Base-by-base conservation (phyloP, 352 stramenopile genomes). In the Pythium folliculosum region DNA sequence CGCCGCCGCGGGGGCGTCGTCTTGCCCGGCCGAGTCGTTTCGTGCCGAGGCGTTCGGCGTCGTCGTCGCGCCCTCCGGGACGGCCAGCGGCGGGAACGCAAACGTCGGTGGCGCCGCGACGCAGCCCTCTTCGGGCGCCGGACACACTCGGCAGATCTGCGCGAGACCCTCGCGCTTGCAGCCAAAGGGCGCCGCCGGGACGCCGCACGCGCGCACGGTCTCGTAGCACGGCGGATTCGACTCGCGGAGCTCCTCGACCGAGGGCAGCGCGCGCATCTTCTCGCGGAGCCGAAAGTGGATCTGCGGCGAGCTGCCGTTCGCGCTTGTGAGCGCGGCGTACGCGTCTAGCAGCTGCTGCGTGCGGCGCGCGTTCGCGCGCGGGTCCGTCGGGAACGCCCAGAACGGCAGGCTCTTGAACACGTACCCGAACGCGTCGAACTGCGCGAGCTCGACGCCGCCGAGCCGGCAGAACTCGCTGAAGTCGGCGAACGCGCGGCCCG, bases 221-320 rank as follows among this genome's bases (percentile, higher is more conserved):
- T 73, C 47, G 55, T 75, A 80, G 45, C 73, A 80, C 47, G 65
- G 66, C 25, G 73, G 73, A 53, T 80, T 80, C 22, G 59, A 25
- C 19, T 44, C 60, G 23, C 53, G 43, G 9, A 76, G 60, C 49
- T 65, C 63, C 10, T 72, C 53, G n/a, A 71, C 14, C 16, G 60
- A 62, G 0, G 73, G 73, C 16, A 80, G 50, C 35, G 67, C 43
- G 16, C 54, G 44, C 61, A 77, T 69, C 40, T 59, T 59, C 43
- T 57, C 44, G 8, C 49, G 48, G 0, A 70, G 35, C 3, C 38
- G 32, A 14, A 43, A 27, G 47, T 60, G 49, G 13, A 77, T 62
- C 47, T 67, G 66, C n/a, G 58, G 43, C 7, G 67, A 76, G 45
- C 13, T 47, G 25, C 43, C 30, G 10, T 48, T 32, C 3, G 16